These are phyloP conservation scores for Monilinia fructigena DNA, from an alignment of 2,329 filamentous ascomycete genomes.

Conservation along the genomic window DNA sequence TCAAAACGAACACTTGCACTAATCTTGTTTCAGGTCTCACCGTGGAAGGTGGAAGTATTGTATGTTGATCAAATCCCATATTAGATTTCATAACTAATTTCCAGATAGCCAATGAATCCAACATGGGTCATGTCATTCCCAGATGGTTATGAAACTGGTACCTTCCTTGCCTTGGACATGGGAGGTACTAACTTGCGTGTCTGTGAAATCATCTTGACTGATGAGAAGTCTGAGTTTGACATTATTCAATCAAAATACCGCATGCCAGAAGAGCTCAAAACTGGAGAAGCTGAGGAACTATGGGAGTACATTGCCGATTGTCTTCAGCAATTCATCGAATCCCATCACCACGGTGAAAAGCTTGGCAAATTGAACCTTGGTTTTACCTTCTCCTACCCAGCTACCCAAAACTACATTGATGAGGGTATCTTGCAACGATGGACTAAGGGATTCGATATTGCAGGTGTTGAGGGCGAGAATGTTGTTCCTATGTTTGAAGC, in stretches of 20 bases:
- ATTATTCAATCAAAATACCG: slow-evolving; percentile 96
- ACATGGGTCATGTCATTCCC: slow-evolving; percentile 94
- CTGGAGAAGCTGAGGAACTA: slow-evolving; percentile 76
- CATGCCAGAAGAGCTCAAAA: slow-evolving; percentile 91
- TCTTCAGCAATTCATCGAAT: slow-evolving; percentile 84
- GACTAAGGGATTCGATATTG: slow-evolving; percentile 97
- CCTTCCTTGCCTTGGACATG: slow-evolving; percentile 89
- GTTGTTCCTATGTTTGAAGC: slow-evolving; percentile 85
- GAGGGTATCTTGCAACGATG: slow-evolving; percentile 90
- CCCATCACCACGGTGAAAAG: slow-evolving; percentile 70
- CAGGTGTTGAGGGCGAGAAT: slow-evolving; percentile 85
- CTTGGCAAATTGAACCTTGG: slow-evolving; percentile 73
- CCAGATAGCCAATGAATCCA: slow-evolving; percentile 84
- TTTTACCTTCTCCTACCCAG: slow-evolving; percentile 96
- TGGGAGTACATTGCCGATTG: slow-evolving; percentile 97
- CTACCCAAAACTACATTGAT: slow-evolving; percentile 89
- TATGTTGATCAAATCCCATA: slow-evolving; percentile 50
- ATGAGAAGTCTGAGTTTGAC: slow-evolving; percentile 85
- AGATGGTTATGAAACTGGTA: slow-evolving; percentile 82
- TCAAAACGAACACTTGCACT: slow-evolving; percentile 8
- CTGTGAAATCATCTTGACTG: slow-evolving; percentile 85
- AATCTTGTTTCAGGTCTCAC: slow-evolving; percentile 61
- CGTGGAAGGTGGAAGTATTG: slow-evolving; percentile 88
- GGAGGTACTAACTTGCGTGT: slow-evolving; percentile 94
- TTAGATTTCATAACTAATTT: slow-evolving; percentile 24